phyloP scores from a whole-genome alignment of 768 basidiomycete species.

The Mycena indigotica region DNA sequence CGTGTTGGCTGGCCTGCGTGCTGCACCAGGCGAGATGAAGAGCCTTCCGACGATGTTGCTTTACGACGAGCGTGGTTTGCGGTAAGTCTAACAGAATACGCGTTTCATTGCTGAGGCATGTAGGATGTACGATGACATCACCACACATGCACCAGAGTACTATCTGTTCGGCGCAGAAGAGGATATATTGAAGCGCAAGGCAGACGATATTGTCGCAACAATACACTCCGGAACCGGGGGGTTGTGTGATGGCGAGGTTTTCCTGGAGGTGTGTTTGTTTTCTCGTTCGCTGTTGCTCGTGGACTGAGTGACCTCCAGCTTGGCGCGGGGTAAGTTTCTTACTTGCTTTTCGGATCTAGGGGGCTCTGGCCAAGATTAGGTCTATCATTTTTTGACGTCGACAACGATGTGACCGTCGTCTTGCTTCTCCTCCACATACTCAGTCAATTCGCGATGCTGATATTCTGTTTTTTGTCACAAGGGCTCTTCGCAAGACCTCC shows the following conservation, averaged over 20 bases:
- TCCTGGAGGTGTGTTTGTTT: slow-evolving; percentile 56
- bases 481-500: slow-evolving; percentile 87
- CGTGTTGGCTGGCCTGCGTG: slow-evolving; percentile 12
- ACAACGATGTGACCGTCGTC: neutral
- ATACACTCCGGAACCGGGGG: slow-evolving; percentile 58
- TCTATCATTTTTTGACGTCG: too few species aligned
- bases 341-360: too few species aligned
- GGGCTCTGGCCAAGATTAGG: too few species aligned
- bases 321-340: slow-evolving; percentile 95
- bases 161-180: slow-evolving; percentile 91
- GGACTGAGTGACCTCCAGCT: slow-evolving; percentile 36
- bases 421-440: neutral
- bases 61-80: slow-evolving; percentile 84
- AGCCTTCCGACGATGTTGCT: slow-evolving; percentile 22
- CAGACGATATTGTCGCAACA: slow-evolving; percentile 69
- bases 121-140: slow-evolving; percentile 82
- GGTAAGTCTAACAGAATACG: neutral
- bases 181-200: slow-evolving; percentile 72
- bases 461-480: slow-evolving; percentile 30
- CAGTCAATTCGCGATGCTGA: slow-evolving; percentile 8
- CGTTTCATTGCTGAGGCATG: neutral
- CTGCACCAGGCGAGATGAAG: neutral
- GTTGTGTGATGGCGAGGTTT: slow-evolving; percentile 49
- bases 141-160: slow-evolving; percentile 77
- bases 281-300: neutral